Evolutionary conservation across 768 basidiomycete species (phyloP), one percentile per base, ranked within the genome.

Genomic region (Pleurotus ostreatus): DNA sequence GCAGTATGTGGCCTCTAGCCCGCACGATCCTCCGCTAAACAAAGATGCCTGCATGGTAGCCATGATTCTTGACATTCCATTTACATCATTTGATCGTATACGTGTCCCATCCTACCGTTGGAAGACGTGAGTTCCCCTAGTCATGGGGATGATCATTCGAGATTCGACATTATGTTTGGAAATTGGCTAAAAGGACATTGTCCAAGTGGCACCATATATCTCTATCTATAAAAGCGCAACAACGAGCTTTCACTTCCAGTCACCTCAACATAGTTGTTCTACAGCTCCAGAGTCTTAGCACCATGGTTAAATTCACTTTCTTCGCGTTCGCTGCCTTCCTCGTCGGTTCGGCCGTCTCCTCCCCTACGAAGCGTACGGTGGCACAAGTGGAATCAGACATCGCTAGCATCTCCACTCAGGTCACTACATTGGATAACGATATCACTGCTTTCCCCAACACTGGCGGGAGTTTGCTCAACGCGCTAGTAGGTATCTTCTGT

Each of bases 391-490:
- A 63, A 53, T 40, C 65, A 2, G 68, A 71, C 47, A 64, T 70
- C 25, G 56, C 60, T 2, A 58, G 26, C 5, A 65, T 70, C 46
- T 51, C 62, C 4, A 52, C 62, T 0, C 63, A 66, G 47, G 60
- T 69, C 2, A 63, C 60, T 15, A 59, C 61, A 13, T 61, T 73
- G 12, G 65, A 70, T 62, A 66, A 55, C 51, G 55, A 59, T 44
- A 66, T 70, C 54, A 65, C 49, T 2, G 66, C 61, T 2, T 71
- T 68, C 62, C 71, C 70, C 0, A 20, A 34, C 26, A 65, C 65
- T 40, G 68, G 68, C 4, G 67, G 66, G 38, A 63, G 57, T 26
- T 60, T 68, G 40, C 8, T 52, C 22, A 59, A 55, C 22, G 69
- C 67, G 12, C 48, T 70, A 22, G 69, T 69, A 45, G 2, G 59